These are phyloP conservation scores for Chaetoscypha palmicola DNA, from an alignment of 2,329 filamentous ascomycete species.

Conservation along the genomic window DNA sequence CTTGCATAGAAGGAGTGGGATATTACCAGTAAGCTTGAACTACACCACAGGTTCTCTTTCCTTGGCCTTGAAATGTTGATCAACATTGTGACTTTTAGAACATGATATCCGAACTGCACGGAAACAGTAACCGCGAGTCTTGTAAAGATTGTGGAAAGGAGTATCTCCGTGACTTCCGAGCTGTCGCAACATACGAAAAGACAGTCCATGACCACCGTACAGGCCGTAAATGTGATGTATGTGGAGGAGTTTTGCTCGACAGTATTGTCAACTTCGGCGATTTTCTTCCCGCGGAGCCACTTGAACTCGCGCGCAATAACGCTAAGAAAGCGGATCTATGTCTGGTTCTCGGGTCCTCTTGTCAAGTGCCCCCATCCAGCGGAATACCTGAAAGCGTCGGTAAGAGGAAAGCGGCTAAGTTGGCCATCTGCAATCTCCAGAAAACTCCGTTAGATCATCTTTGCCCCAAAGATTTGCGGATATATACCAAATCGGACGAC, in stretches of 20 bases:
- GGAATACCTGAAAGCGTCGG: slow-evolving; percentile 35
- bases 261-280: slow-evolving; percentile 43
- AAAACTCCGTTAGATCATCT: slow-evolving; percentile 36
- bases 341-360: slow-evolving; percentile 40
- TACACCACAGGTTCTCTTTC: too few relatives aligned
- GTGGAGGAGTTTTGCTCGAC: slow-evolving; percentile 35
- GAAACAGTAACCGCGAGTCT: slow-evolving; percentile 40
- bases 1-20: slow-evolving; percentile 39
- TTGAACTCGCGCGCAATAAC: slow-evolving; percentile 33
- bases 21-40: slow-evolving; percentile 35
- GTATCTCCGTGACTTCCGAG: slow-evolving; percentile 40
- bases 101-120: slow-evolving; percentile 40
- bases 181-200: slow-evolving; percentile 38
- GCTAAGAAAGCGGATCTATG: slow-evolving; percentile 39
- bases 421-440: slow-evolving; percentile 42
- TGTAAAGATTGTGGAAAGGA: slow-evolving; percentile 40
- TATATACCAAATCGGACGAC: slow-evolving; percentile 34
- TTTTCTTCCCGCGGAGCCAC: slow-evolving; percentile 27
- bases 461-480: slow-evolving; percentile 28
- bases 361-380: slow-evolving; percentile 38
- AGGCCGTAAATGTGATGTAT: slow-evolving; percentile 37
- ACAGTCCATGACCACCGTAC: slow-evolving; percentile 40
- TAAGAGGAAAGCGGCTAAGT: slow-evolving; percentile 26
- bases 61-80: neutral
- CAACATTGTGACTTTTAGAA: slow-evolving; percentile 26